phyloP scores from a whole-genome alignment of 495 filamentous ascomycete species.

The Tricharina praecox region DNA sequence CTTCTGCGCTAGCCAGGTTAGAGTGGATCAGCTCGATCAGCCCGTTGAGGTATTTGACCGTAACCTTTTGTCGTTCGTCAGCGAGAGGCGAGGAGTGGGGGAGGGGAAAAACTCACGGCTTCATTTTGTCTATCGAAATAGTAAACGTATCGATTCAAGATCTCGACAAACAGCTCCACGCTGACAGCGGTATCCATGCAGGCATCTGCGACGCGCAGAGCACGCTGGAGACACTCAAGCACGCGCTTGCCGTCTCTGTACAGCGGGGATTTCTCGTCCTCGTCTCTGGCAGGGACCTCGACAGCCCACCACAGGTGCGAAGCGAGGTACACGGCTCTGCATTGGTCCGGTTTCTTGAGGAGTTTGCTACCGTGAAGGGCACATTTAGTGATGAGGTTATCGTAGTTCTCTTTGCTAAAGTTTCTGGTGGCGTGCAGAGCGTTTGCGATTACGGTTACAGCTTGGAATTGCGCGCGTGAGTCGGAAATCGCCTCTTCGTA shows the following conservation, averaged over 20 bases:
- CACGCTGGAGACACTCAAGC: slow-evolving; percentile 87
- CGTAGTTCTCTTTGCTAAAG: slow-evolving; percentile 92
- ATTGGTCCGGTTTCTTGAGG: slow-evolving; percentile 95
- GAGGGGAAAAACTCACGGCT: slow-evolving; percentile 49
- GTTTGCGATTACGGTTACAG: slow-evolving; percentile 83
- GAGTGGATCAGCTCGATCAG: slow-evolving; percentile 97
- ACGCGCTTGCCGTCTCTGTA: slow-evolving; percentile 96
- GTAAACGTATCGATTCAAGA: slow-evolving; percentile 94
- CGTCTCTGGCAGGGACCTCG: slow-evolving; percentile 68
- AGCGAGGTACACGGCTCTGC: slow-evolving; percentile 85
- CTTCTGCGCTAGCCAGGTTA: slow-evolving; percentile 66
- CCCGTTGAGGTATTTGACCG: slow-evolving; percentile 93
- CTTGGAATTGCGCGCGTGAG: slow-evolving; percentile 90
- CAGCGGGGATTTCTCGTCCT: slow-evolving; percentile 51
- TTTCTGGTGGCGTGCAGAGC: slow-evolving; percentile 71
- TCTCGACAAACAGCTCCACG: slow-evolving; percentile 94
- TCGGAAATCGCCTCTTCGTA: slow-evolving; percentile 94
- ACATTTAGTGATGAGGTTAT: slow-evolving; percentile 94
- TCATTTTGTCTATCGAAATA: slow-evolving; percentile 99
- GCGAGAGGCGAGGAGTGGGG: too few species aligned
- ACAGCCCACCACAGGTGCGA: slow-evolving; percentile 97
- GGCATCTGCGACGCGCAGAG: slow-evolving; percentile 86
- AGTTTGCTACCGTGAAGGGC: slow-evolving; percentile 93
- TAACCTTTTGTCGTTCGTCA: too few species aligned
- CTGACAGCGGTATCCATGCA: slow-evolving; percentile 99